Conservation (phyloP, 2,329 filamentous ascomycete species). For the Chrysosporium queenslandicum region DNA sequence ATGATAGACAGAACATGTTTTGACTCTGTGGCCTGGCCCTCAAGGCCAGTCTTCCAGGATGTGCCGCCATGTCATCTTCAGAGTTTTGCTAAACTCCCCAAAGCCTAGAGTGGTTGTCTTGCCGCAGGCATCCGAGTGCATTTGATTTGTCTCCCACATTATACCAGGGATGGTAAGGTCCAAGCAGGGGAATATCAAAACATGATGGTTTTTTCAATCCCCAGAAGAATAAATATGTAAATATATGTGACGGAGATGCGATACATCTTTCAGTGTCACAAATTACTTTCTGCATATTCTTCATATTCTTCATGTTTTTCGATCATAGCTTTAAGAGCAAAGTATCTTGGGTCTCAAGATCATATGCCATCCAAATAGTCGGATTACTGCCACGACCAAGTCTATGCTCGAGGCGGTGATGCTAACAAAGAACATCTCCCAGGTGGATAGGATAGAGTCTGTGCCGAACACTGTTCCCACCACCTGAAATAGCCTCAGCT, state of each 20-base stretch:
- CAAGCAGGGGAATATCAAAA: slow-evolving; percentile 21
- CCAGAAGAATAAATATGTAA: slow-evolving; percentile 9
- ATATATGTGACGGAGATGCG: slow-evolving; percentile 13
- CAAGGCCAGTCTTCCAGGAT: no score
- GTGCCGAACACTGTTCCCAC: not conserved
- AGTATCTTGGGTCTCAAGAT: slow-evolving; percentile 10
- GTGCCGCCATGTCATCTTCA: no score
- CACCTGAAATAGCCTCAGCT: not conserved
- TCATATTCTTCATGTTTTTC: slow-evolving; percentile 7
- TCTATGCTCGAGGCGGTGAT: slow-evolving; percentile 14
- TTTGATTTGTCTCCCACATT: slow-evolving; percentile 16
- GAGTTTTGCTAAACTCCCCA: no score
- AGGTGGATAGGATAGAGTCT: slow-evolving; percentile 11
- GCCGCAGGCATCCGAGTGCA: slow-evolving; percentile 24
- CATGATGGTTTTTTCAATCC: slow-evolving; percentile 5
- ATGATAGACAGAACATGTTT: no score
- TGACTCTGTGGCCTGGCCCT: no score
- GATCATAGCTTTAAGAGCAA: slow-evolving; percentile 14
- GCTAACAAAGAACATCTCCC: slow-evolving; percentile 9
- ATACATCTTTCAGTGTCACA: slow-evolving; percentile 11
- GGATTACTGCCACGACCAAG: slow-evolving; percentile 9
- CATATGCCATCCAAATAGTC: slow-evolving; percentile 14
- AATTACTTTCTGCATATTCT: slow-evolving; percentile 11
- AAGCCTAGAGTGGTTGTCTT: slow-evolving; percentile 21
- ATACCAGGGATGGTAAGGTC: slow-evolving; percentile 15